phyloP scores from a whole-genome alignment of 768 basidiomycete genomes.

The Russula sp. region DNA sequence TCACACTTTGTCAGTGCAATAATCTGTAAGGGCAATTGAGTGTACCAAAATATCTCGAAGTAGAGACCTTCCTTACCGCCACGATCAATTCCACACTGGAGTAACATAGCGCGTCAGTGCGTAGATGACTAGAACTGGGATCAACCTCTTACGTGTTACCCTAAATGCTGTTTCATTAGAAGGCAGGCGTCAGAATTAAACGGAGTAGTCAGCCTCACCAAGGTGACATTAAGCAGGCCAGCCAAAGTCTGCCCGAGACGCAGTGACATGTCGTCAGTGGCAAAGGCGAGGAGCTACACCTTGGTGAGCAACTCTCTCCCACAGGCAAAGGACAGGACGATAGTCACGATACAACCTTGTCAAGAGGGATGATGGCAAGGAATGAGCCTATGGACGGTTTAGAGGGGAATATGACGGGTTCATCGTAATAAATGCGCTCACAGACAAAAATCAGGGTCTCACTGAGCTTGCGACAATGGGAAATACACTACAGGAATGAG shows the following conservation, averaged over 20 bases:
- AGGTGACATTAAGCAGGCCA: constrained; percentile 80
- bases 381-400: constrained; percentile 53
- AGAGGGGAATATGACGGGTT: neutral
- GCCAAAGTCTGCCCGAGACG: constrained; percentile 82
- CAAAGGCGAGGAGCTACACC: constrained; percentile 68
- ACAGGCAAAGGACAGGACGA: neutral
- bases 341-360: constrained; percentile 63
- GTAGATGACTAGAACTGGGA: neutral
- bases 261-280: constrained; percentile 80
- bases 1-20: constrained; percentile 47
- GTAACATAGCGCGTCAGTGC: constrained; percentile 1
- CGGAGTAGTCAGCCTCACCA: constrained; percentile 43
- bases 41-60: constrained; percentile 1
- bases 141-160: constrained; percentile 34
- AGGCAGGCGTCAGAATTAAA: neutral
- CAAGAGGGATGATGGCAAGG: constrained; percentile 79
- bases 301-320: constrained; percentile 11
- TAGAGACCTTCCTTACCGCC: constrained; percentile 33
- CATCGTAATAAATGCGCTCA: constrained; percentile 39
- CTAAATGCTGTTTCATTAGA: constrained; percentile 21
- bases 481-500: constrained; percentile 56
- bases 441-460: constrained; percentile 72
- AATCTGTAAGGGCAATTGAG: constrained; percentile 38
- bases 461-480: constrained; percentile 54
- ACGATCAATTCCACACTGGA: constrained; percentile 45